Percentiles rank a stretch among this genome's conserved stretches.
These are phyloP conservation scores for Termitomyces sp. DNA, from an alignment of 768 basidiomycete species.

Conservation along the genomic window DNA sequence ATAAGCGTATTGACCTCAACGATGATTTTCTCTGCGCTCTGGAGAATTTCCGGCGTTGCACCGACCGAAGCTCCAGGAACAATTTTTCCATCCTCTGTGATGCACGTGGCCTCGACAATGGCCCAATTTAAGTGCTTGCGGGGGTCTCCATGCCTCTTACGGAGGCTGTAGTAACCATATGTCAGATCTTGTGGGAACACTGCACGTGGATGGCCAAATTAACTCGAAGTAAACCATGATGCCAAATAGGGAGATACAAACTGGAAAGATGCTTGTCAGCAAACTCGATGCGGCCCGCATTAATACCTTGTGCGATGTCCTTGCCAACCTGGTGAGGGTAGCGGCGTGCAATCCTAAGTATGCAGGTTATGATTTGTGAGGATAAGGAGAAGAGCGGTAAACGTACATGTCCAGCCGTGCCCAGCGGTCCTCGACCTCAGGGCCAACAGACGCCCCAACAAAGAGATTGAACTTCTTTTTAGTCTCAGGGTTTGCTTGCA, in stretches of 20 bases:
- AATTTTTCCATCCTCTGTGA: conserved; percentile 41
- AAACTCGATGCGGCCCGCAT: conserved; percentile 40
- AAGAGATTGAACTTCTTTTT: conserved; percentile 44
- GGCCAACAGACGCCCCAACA: conserved; percentile 41
- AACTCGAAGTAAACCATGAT: background rate
- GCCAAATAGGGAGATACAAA: conserved; percentile 13
- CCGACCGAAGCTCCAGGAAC: conserved; percentile 43
- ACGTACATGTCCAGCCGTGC: conserved; percentile 39
- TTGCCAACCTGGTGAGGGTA: conserved; percentile 48
- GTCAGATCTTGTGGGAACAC: conserved; percentile 47
- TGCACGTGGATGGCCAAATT: conserved; percentile 6
- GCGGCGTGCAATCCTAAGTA: conserved; percentile 30
- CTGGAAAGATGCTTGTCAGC: conserved; percentile 45
- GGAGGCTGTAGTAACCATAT: conserved; percentile 41
- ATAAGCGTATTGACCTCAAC: conserved; percentile 44
- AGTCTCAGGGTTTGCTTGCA: conserved; percentile 35
- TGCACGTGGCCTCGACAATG: conserved; percentile 44
- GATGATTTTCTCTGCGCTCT: conserved; percentile 42
- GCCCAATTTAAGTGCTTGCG: conserved; percentile 42
- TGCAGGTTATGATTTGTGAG: background rate
- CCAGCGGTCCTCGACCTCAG: conserved; percentile 47
- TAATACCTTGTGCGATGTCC: conserved; percentile 42
- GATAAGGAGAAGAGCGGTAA: background rate
- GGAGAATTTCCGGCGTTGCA: conserved; percentile 43
- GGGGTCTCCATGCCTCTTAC: conserved; percentile 38